These are phyloP conservation scores for Leccinum longicurvipes DNA, from an alignment of 768 basidiomycete species.

Conservation along the genomic window DNA sequence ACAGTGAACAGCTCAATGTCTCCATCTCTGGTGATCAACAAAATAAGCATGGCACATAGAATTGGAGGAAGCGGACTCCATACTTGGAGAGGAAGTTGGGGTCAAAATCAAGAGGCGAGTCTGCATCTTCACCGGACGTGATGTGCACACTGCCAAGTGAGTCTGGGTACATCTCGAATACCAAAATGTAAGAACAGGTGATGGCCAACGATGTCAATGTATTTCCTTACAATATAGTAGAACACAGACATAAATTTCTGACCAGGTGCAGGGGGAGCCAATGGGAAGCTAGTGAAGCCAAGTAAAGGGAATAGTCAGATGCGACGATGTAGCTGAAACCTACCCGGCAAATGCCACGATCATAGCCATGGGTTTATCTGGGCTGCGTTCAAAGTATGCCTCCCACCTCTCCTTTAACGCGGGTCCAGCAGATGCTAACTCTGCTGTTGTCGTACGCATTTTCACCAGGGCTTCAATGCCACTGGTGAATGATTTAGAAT, in stretches of 20 bases:
- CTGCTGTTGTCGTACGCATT: constrained; percentile 45
- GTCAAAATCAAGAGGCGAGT: constrained; percentile 43
- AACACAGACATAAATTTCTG: constrained; percentile 28
- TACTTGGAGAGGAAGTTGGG: constrained; percentile 44
- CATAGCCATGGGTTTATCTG: constrained; percentile 54
- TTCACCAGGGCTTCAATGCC: constrained; percentile 55
- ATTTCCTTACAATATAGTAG: constrained; percentile 33
- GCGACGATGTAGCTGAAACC: not conserved
- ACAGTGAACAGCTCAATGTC: constrained; percentile 47
- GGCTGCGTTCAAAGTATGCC: constrained; percentile 43
- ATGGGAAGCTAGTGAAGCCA: constrained; percentile 22
- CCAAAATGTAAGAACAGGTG: not conserved
- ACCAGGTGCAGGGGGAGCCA: constrained; percentile 10
- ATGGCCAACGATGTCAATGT: not conserved
- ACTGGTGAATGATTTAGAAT: constrained; percentile 26
- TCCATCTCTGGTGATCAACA: constrained; percentile 6
- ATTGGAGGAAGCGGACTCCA: not conserved
- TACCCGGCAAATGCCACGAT: constrained; percentile 42
- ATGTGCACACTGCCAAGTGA: constrained; percentile 50
- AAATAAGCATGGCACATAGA: not conserved
- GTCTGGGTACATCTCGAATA: constrained; percentile 39
- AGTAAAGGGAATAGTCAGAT: not conserved
- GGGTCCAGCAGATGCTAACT: constrained; percentile 45
- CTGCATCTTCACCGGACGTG: constrained; percentile 37
- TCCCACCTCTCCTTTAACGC: constrained; percentile 49